These are phyloP conservation scores for Kwoniella mangroviensis DNA, from an alignment of 768 basidiomycete species.

Conservation along the genomic window DNA sequence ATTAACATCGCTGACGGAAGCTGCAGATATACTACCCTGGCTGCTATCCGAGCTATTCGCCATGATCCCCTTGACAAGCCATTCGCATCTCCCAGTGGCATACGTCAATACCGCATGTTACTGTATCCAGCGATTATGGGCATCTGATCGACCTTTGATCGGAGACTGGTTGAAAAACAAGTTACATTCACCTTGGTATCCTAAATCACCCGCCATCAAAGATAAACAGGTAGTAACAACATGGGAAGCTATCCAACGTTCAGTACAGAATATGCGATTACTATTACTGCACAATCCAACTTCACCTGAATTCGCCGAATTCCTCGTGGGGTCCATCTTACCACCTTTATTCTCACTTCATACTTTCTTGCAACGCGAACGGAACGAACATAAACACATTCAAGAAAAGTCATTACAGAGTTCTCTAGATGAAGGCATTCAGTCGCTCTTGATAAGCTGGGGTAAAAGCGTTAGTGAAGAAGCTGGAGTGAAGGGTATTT, in stretches of 20 bases:
- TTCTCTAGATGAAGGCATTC: slow-evolving; percentile 7
- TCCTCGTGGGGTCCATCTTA: slow-evolving; percentile 71
- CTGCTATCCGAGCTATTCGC: slow-evolving; percentile 23
- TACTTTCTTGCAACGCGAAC: slow-evolving; percentile 59
- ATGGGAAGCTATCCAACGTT: slow-evolving; percentile 58
- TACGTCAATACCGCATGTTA: slow-evolving; percentile 39
- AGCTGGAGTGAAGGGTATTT: slow-evolving; percentile 66
- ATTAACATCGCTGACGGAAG: slow-evolving; percentile 1
- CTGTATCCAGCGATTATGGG: slow-evolving; percentile 27
- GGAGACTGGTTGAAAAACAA: slow-evolving; percentile 18
- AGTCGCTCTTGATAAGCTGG: slow-evolving; percentile 61
- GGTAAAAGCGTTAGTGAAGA: slow-evolving; percentile 66
- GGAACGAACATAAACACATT: too few species aligned
- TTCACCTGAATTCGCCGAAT: slow-evolving; percentile 69
- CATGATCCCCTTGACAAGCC: slow-evolving; percentile 27
- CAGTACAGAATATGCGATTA: slow-evolving; percentile 59
- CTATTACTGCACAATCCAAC: slow-evolving; percentile 73
- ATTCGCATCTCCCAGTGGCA: slow-evolving; percentile 16
- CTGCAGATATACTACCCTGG: slow-evolving; percentile 29
- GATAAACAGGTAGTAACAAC: slow-evolving; percentile 59
- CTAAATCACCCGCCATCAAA: slow-evolving; percentile 11
- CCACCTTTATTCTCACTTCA: slow-evolving; percentile 70
- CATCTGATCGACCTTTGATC: slow-evolving; percentile 17
- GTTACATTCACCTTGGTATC: slow-evolving; percentile 29
- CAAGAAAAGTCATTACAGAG: too few species aligned